Base-by-base conservation (phyloP, 768 basidiomycete species). In the Phaeolepiota aurea region DNA sequence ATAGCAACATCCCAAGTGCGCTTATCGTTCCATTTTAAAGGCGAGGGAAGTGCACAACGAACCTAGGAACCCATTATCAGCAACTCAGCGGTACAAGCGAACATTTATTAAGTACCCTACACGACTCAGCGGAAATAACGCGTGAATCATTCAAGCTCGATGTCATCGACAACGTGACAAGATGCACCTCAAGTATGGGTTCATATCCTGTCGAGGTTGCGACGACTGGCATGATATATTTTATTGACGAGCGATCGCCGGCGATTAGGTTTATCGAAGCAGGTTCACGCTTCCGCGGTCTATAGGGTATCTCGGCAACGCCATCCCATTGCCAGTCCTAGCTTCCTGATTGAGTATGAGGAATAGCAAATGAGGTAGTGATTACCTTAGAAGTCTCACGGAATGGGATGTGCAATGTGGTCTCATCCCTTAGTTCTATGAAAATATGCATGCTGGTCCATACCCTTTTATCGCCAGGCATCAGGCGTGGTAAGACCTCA, bases 271-370 rank as follows among this genome's bases (percentile, higher is more conserved):
- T 85, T 23, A 97, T 73, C 47, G 77, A 81, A 22, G 85, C 77
- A 23, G 79, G 64, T 57, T 84, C 80, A 38, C 82, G 72, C 46
- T 71, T 71, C 40, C 69, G 71, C 20, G 68, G 69, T 41, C 73
- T 69, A 36, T 66, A 59, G 1, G 72, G 73, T 13, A 71, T 49
- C 14, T 72, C 63, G 4, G 55, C 53, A 21, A 65, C 51, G 21
- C 78, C 80, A 55, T 97, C 94, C 82, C 85, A 97, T 56, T 82
- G 78, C 94, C 94, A 98, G 58, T 97, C 86, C 84, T 89, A n/a
- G n/a, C n/a, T n/a, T n/a, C n/a, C n/a, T n/a, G n/a, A n/a, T n/a
- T n/a, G n/a, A n/a, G 34, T 23, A 34, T 20, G 32, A 34, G 30
- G 31, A 45, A 49, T 16, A 50, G 13, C 38, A 20, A 20, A 42